phyloP scores from a whole-genome alignment of 441 rosid genomes.

The Aquilaria agallochum region DNA sequence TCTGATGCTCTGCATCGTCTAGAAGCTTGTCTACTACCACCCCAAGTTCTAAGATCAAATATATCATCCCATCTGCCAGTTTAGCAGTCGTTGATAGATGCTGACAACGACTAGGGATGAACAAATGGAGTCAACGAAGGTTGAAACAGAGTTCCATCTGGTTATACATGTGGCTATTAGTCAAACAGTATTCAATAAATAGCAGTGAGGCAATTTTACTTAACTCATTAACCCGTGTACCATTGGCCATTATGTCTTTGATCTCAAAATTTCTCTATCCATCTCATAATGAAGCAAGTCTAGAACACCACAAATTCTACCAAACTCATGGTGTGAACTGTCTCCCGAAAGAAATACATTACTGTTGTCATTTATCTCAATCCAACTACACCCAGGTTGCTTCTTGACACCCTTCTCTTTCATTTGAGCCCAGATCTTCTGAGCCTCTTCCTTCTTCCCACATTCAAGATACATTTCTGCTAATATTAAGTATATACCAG shows the following conservation, averaged over 20 bases:
- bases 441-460: conserved; percentile 26
- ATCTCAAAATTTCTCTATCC: conserved; percentile 9
- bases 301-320: conserved; percentile 10
- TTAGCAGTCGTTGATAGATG: too few relatives aligned
- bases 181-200: too few relatives aligned
- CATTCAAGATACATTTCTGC: conserved; percentile 27
- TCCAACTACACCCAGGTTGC: conserved; percentile 38
- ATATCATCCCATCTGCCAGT: too few relatives aligned
- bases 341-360: conserved; percentile 25
- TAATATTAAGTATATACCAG: conserved; percentile 30
- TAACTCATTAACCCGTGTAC: neutral
- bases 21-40: too few relatives aligned
- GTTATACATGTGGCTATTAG: too few relatives aligned
- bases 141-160: too few relatives aligned
- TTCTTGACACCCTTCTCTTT: conserved; percentile 31
- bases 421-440: conserved; percentile 23
- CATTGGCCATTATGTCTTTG: neutral
- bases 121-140: too few relatives aligned
- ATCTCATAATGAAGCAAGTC: conserved; percentile 15
- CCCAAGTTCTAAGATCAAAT: too few relatives aligned
- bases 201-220: neutral
- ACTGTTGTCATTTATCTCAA: conserved; percentile 16
- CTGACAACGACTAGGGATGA: too few relatives aligned
- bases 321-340: conserved; percentile 12
- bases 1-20: too few relatives aligned